These are phyloP conservation scores for Gliomastix tumulicola DNA, from an alignment of 2,329 filamentous ascomycete genomes.

Conservation along the genomic window DNA sequence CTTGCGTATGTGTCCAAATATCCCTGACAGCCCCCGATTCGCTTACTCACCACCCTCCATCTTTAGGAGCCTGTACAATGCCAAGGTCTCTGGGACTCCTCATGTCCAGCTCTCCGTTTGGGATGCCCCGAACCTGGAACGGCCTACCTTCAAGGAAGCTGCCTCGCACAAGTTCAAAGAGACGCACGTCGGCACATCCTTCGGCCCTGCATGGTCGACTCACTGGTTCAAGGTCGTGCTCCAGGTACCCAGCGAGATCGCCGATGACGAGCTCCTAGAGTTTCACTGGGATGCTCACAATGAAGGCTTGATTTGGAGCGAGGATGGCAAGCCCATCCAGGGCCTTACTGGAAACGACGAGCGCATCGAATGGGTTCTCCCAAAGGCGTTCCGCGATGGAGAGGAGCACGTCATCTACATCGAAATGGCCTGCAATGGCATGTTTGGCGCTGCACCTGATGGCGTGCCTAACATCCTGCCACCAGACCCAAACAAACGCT, in stretches of 20 bases:
- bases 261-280: slow-evolving; percentile 75
- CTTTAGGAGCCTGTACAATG: slow-evolving; percentile 30
- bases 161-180: slow-evolving; percentile 65
- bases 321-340: slow-evolving; percentile 84
- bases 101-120: slow-evolving; percentile 82
- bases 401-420: slow-evolving; percentile 87
- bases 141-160: slow-evolving; percentile 84
- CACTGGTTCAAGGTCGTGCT: slow-evolving; percentile 92
- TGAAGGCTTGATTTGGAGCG: slow-evolving; percentile 90
- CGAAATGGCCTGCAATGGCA: slow-evolving; percentile 97
- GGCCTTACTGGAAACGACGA: slow-evolving; percentile 88
- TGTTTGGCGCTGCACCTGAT: slow-evolving; percentile 89
- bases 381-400: slow-evolving; percentile 73
- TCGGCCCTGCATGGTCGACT: slow-evolving; percentile 94
- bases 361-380: slow-evolving; percentile 84
- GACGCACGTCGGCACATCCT: slow-evolving; percentile 68
- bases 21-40: too few species aligned
- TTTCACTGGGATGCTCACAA: slow-evolving; percentile 95
- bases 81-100: slow-evolving; percentile 53
- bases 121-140: slow-evolving; percentile 69
- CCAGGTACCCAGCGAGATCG: slow-evolving; percentile 66
- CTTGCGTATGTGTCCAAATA: slow-evolving; percentile 55
- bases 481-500: slow-evolving; percentile 78
- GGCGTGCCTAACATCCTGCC: slow-evolving; percentile 78
- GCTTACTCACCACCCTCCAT: too few species aligned